These are phyloP conservation scores for Saccharum hybrid DNA, from an alignment of 202 grass and related monocot genomes.

Conservation along the genomic window DNA sequence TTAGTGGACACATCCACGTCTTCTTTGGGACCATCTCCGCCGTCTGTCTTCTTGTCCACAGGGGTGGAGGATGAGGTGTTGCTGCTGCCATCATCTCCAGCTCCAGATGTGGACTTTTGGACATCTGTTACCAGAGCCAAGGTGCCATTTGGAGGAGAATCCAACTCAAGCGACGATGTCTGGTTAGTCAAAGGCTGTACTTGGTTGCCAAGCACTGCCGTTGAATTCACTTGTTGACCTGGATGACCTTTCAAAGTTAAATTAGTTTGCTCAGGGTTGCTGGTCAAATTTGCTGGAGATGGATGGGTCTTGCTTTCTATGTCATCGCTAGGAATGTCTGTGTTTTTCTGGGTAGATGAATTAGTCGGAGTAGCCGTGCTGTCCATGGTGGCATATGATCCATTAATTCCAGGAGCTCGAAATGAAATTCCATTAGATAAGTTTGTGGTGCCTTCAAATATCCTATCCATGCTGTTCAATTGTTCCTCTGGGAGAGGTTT, in stretches of 20 bases:
- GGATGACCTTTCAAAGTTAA: constrained; percentile 48
- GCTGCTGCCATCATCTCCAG: constrained; percentile 21
- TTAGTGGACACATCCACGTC: constrained; percentile 49
- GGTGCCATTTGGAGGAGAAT: constrained; percentile 60
- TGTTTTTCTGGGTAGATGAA: constrained; percentile 38
- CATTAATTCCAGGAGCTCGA: constrained; percentile 33
- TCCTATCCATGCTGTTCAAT: constrained; percentile 60
- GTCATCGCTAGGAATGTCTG: constrained; percentile 16
- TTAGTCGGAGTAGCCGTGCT: constrained; percentile 31
- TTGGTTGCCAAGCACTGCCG: constrained; percentile 27
- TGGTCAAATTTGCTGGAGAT: constrained; percentile 40
- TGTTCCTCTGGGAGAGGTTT: constrained; percentile 78
- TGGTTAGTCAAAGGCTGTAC: constrained; percentile 42
- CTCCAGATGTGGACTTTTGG: constrained; percentile 34
- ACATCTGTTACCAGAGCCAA: constrained; percentile 31
- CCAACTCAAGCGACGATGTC: constrained; percentile 32
- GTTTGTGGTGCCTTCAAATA: constrained; percentile 58
- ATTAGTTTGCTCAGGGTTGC: constrained; percentile 38
- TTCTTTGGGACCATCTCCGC: constrained; percentile 8
- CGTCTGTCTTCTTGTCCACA: constrained; percentile 14
- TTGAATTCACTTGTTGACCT: constrained; percentile 53
- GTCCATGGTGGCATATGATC: constrained; percentile 26
- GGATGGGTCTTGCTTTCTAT: constrained; percentile 41
- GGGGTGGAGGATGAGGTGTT: background rate
- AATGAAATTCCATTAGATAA: constrained; percentile 51